Base-by-base conservation (phyloP, 2,329 filamentous ascomycete genomes). In the Geosmithia morbida region DNA sequence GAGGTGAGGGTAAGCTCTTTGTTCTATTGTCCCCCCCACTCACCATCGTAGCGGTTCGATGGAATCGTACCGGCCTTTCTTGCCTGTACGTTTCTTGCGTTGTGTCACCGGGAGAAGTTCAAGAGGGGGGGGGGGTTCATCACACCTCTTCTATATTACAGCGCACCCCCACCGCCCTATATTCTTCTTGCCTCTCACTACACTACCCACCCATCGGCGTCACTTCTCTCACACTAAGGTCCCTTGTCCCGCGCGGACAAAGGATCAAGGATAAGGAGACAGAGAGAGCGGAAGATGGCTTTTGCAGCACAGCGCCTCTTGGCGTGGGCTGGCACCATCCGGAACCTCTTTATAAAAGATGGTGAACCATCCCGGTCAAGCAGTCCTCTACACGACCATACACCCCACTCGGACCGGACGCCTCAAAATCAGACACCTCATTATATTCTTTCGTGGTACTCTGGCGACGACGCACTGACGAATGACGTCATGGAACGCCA, bases 331-430 rank as follows among this genome's bases (percentile, higher is more conserved):
- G 42, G 11, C 13, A 37, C 30, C 41, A 40, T 48, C 22, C 41
- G 41, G 29, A 44, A 26, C 5, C 16, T 48, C 29, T 44, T 48
- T 30, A 48, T 44, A 22, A 48, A 40, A 22, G 46, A 48, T 17
- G n/a, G 19, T 6, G 7, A n/a, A 13, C 17, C 22, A 11, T 6
- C 37, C 16, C n/a, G 8, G 14, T 16, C 37, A 46, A 42, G 39
- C 16, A 41, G 22, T 26, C 22, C 22, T 8, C 22, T 13, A 7
- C 33, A 37, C 33, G 14, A 7, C 3, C 33, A 37, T 4, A 26
- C 22, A 26, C 22, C 22, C n/a, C n/a, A n/a, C n/a, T n/a, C n/a
- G n/a, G n/a, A n/a, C n/a, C n/a, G n/a, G n/a, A n/a, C n/a, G 8
- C 22, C 22, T 26, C 22, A 26, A 26, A 8, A 26, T 8, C 22